Evolutionary conservation across 768 basidiomycete species (phyloP).

Genomic region (Russula brevipes): DNA sequence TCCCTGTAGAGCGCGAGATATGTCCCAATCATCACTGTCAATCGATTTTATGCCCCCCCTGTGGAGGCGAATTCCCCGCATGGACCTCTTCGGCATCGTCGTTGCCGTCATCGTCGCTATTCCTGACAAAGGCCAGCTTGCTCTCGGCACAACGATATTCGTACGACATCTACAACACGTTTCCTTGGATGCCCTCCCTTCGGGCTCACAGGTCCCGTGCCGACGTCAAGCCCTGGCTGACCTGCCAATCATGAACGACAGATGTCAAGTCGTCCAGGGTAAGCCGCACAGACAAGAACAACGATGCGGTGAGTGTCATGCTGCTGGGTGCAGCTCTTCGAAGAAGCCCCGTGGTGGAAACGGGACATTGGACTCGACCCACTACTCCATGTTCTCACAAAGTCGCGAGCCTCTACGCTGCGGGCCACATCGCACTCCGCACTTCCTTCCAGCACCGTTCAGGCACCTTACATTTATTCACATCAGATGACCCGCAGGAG

Average conservation of each 20-base stretch:
- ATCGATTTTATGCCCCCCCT: conserved; percentile 86
- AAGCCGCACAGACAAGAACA: conserved; percentile 50
- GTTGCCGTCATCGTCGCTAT: conserved; percentile 26
- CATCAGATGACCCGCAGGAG: conserved; percentile 19
- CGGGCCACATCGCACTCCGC: conserved; percentile 75
- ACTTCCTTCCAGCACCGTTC: conserved; percentile 79
- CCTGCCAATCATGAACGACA: conserved; percentile 38
- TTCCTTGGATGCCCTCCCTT: conserved; percentile 67
- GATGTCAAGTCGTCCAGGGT: conserved; percentile 63
- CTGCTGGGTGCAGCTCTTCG: conserved; percentile 38
- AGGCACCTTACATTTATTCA: conserved; percentile 41
- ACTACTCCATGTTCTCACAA: conserved; percentile 60
- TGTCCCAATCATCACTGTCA: conserved; percentile 80
- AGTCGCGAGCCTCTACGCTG: conserved; percentile 56
- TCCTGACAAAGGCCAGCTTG: conserved; percentile 61
- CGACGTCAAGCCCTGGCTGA: conserved; percentile 28
- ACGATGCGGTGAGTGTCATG: not conserved
- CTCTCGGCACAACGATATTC: conserved; percentile 57
- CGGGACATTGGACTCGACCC: conserved; percentile 55
- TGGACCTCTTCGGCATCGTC: conserved; percentile 28
- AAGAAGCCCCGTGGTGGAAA: too few species aligned
- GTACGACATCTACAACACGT: conserved; percentile 80
- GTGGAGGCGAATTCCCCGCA: conserved; percentile 38
- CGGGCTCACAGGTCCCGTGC: conserved; percentile 47
- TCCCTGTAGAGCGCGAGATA: conserved; percentile 81